These are phyloP conservation scores for Cylindrotheca closterium DNA, from an alignment of 108 stramenopile species.

Conservation along the genomic window DNA sequence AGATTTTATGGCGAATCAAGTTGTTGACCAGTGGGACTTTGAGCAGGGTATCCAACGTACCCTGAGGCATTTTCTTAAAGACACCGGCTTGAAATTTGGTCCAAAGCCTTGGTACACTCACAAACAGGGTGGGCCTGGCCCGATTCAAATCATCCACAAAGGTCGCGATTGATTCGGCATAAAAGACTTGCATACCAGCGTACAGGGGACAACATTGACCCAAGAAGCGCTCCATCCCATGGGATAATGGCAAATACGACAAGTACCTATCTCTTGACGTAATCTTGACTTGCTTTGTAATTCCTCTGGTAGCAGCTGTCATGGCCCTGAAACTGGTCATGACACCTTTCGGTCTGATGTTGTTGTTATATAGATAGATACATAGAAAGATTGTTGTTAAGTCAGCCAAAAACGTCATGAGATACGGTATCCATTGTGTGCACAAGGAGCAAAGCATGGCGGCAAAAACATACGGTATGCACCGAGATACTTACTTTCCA, in stretches of 20 bases:
- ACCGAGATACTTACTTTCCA: constrained; percentile 50
- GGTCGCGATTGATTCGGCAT: constrained; percentile 62
- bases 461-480: too few relatives aligned
- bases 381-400: too few relatives aligned
- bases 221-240: constrained; percentile 82
- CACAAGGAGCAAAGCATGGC: too few relatives aligned
- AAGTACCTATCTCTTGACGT: constrained; percentile 70
- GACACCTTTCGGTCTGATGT: constrained; percentile 81
- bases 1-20: constrained; percentile 60
- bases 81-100: constrained; percentile 82
- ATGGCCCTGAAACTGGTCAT: constrained; percentile 54
- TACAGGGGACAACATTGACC: constrained; percentile 67
- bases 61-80: constrained; percentile 62
- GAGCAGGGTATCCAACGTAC: constrained; percentile 57
- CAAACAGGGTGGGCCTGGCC: constrained; percentile 63
- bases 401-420: too few relatives aligned
- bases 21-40: constrained; percentile 61
- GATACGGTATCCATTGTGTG: too few relatives aligned
- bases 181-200: constrained; percentile 54
- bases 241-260: constrained; percentile 55
- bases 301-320: constrained; percentile 54
- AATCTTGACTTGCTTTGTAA: constrained; percentile 34
- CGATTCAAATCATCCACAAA: constrained; percentile 76
- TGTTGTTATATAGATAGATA: too few relatives aligned
- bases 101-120: constrained; percentile 80